phyloP scores from a whole-genome alignment of 768 basidiomycete species.

The Boletus patriciae region DNA sequence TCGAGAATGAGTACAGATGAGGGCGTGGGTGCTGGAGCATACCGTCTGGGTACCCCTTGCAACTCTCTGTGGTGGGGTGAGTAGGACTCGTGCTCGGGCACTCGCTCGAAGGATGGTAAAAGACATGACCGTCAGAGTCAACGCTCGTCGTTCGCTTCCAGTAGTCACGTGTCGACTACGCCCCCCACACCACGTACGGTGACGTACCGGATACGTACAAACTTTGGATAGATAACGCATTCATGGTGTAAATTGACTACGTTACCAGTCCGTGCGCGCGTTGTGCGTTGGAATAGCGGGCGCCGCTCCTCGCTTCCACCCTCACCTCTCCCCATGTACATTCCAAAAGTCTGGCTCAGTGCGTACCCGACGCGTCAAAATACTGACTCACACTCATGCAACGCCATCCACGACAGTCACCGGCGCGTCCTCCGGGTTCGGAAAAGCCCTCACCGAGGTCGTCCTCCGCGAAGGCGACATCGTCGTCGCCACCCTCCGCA shows the following conservation, averaged over 20 bases:
- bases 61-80: background rate
- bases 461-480: conserved; percentile 37
- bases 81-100: background rate
- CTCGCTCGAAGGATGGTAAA: background rate
- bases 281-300: too few relatives aligned
- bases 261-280: too few relatives aligned
- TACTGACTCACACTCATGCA: background rate
- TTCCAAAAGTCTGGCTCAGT: conserved; percentile 8
- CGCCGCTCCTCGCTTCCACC: background rate
- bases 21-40: background rate
- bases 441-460: conserved; percentile 28
- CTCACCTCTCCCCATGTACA: background rate
- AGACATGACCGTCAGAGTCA: conserved; percentile 1
- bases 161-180: too few relatives aligned
- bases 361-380: background rate
- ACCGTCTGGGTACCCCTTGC: background rate
- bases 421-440: conserved; percentile 39
- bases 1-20: background rate
- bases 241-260: too few relatives aligned
- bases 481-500: conserved; percentile 43
- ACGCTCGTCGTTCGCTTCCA: too few relatives aligned
- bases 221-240: too few relatives aligned
- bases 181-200: too few relatives aligned
- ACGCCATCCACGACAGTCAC: conserved; percentile 4
- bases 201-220: background rate